A percentile compares a stretch with the other conserved stretches of the same genome.
phyloP scores from a whole-genome alignment of 176 grass and related monocot genomes.

The Oryza meyeriana region DNA sequence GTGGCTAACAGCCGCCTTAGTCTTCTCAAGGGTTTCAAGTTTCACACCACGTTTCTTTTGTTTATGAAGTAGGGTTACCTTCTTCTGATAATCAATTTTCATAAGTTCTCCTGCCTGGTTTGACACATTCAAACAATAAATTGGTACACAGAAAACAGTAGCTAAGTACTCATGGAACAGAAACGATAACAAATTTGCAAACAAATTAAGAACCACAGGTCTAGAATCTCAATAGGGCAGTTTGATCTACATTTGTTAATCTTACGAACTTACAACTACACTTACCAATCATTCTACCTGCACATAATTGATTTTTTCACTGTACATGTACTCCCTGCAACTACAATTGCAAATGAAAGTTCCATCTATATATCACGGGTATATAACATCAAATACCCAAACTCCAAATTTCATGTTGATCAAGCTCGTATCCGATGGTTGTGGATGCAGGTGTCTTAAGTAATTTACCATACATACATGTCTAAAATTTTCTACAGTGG shows the following conservation, averaged over 20 bases:
- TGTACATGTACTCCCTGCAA: not conserved
- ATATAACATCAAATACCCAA: too few species aligned
- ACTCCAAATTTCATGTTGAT: too few species aligned
- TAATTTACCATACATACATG: not conserved
- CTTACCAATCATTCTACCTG: not conserved
- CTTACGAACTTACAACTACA: not conserved
- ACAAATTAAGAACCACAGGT: constrained; percentile 9
- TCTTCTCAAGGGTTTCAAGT: constrained; percentile 87
- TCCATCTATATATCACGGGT: not conserved
- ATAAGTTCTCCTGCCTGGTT: constrained; percentile 87
- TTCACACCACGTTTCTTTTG: constrained; percentile 76
- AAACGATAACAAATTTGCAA: not conserved
- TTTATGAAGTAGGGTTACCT: constrained; percentile 80
- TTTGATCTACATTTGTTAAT: constrained; percentile 3
- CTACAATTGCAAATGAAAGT: not conserved
- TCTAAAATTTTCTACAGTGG: not conserved
- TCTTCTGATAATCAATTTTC: constrained; percentile 98
- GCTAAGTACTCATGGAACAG: not conserved
- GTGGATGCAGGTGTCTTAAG: too few species aligned
- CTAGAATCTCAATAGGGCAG: constrained; percentile 11
- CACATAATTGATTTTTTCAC: constrained; percentile 12
- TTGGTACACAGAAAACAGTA: constrained; percentile 24
- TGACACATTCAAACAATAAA: constrained; percentile 7
- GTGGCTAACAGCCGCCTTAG: constrained; percentile 92
- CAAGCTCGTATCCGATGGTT: too few species aligned